These are phyloP conservation scores for Monilinia laxa DNA, from an alignment of 2,329 filamentous ascomycete species.

Conservation along the genomic window DNA sequence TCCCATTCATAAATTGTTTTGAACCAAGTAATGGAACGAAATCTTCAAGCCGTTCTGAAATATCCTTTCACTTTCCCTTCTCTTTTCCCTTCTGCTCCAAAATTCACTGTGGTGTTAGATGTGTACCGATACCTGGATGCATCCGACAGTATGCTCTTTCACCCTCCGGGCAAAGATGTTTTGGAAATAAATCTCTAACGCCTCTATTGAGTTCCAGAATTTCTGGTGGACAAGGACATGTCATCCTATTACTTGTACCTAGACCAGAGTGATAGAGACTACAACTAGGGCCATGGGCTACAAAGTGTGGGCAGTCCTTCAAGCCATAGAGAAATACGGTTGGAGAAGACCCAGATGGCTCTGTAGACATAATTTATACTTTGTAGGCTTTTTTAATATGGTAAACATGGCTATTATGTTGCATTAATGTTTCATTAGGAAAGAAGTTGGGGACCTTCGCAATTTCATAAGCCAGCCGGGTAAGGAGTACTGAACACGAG, in stretches of 20 bases:
- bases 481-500: no score
- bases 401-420: not conserved
- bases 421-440: not conserved
- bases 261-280: constrained; percentile 1
- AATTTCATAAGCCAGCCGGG: not conserved
- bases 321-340: not conserved
- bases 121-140: not conserved
- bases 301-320: not conserved
- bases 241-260: not conserved
- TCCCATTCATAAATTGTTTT: no score
- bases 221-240: not conserved
- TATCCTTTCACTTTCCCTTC: not conserved
- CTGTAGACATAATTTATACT: not conserved
- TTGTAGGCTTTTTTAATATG: no score
- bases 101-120: not conserved
- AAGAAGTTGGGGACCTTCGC: not conserved
- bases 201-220: not conserved
- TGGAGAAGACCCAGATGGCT: not conserved
- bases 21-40: no score
- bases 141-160: not conserved
- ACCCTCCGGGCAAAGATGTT: constrained; percentile 1
- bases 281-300: not conserved
- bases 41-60: no score
- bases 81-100: not conserved
- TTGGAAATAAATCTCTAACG: not conserved